Percentiles rank a stretch among this genome's conserved stretches.
Conservation (phyloP, 148 eudicot species). For the Chenopodium suecicum region DNA sequence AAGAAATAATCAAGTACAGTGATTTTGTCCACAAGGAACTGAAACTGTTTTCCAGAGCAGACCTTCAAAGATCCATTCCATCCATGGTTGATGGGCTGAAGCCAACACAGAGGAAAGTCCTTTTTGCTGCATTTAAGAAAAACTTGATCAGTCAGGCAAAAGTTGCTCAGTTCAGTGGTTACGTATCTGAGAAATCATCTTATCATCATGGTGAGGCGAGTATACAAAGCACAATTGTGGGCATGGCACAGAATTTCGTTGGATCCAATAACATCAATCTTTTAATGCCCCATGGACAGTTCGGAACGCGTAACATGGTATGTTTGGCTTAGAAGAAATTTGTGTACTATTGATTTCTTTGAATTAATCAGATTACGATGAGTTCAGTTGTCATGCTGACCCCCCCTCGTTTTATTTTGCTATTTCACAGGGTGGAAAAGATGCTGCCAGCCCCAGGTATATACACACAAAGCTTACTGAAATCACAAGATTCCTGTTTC, state of each 20-base stretch:
- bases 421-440: slow-evolving; percentile 84
- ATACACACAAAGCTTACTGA: slow-evolving; percentile 59
- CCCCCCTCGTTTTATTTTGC: neutral
- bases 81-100: slow-evolving; percentile 92
- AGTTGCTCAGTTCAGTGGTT: slow-evolving; percentile 83
- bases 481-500: slow-evolving; percentile 66
- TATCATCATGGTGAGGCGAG: slow-evolving; percentile 95
- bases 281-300: slow-evolving; percentile 75
- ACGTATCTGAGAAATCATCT: slow-evolving; percentile 89
- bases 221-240: slow-evolving; percentile 76
- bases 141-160: slow-evolving; percentile 65
- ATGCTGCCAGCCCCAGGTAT: slow-evolving; percentile 89
- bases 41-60: slow-evolving; percentile 85
- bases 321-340: neutral
- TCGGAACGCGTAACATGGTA: slow-evolving; percentile 81
- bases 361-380: neutral
- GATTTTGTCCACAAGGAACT: slow-evolving; percentile 97
- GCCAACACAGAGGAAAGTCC: slow-evolving; percentile 98
- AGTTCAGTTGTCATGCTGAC: neutral
- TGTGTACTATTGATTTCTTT: too few species aligned
- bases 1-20: slow-evolving; percentile 60
- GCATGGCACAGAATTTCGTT: slow-evolving; percentile 91
- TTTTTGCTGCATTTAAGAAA: slow-evolving; percentile 79
- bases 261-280: slow-evolving; percentile 94
- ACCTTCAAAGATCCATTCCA: slow-evolving; percentile 92